A percentile compares a stretch with the other conserved stretches of the same genome.
Evolutionary conservation across 768 basidiomycete species (phyloP).

Genomic region (Cystoderma amianthinum): DNA sequence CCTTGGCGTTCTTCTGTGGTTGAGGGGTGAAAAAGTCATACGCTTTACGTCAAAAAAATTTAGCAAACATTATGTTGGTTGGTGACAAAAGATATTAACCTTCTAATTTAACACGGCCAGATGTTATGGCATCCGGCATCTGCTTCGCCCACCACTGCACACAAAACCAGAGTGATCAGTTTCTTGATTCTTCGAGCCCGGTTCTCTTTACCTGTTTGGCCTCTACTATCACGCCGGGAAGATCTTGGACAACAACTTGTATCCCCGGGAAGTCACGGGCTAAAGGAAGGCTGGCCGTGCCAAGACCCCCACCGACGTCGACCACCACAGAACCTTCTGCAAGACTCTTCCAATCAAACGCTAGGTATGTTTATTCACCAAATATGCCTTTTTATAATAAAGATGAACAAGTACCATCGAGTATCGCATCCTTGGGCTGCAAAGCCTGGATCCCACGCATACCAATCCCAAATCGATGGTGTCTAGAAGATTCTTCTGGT

Average conservation of each 20-base stretch:
- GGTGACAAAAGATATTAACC: too few relatives aligned
- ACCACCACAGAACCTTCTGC: constrained; percentile 18
- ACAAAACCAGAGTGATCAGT: too few relatives aligned
- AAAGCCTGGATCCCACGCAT: constrained; percentile 14
- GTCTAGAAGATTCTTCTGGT: constrained; percentile 8
- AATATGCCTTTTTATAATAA: background rate
- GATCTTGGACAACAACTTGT: constrained; percentile 42
- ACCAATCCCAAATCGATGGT: constrained; percentile 14
- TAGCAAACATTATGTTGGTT: too few relatives aligned
- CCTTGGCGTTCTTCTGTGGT: too few relatives aligned
- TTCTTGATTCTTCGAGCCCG: too few relatives aligned
- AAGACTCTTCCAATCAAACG: constrained; percentile 36
- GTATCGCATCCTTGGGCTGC: constrained; percentile 9
- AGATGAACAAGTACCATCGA: constrained; percentile 7
- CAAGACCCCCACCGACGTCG: constrained; percentile 52
- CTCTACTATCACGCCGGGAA: constrained; percentile 32
- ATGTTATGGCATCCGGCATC: too few relatives aligned
- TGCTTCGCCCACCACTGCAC: too few relatives aligned
- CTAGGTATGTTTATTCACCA: too few relatives aligned
- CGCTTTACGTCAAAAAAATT: too few relatives aligned
- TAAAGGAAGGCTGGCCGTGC: constrained; percentile 18
- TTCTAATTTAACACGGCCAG: too few relatives aligned
- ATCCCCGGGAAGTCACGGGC: constrained; percentile 14
- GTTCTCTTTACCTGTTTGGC: constrained; percentile 23
- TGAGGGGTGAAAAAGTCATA: too few relatives aligned